Base-by-base conservation (phyloP, 2,329 filamentous ascomycete species). In the Dryadomyces quercivorus region DNA sequence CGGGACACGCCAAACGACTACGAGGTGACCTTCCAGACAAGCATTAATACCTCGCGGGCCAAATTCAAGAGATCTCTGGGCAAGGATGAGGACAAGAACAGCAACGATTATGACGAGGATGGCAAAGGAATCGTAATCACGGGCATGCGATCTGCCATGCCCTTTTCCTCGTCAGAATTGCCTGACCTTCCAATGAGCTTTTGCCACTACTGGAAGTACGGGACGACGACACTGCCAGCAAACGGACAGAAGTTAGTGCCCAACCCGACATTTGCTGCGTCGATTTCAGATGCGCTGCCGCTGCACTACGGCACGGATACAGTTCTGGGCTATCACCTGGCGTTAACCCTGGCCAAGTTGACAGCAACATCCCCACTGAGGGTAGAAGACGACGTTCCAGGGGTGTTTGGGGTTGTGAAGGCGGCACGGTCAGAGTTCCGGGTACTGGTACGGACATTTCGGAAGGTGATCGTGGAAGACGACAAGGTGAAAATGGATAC, bases 281-380 rank as follows among this genome's bases (percentile, higher is more conserved):
- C 67, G 0, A 55, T 72, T 3, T 69, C 67, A 0, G 57, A 63
- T 3, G 57, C 63, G n/a, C 65, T 66, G 1, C 57, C 66, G 2
- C 64, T 82, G 31, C 72, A 77, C 56, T 74, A 75, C 60, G 69
- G 66, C 5, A 70, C 70, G 4, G 69, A 82, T 56, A 80, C 81
- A 0, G 57, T 81, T 0, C 60, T 75, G 6, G 74, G 78, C 1
- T 84, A 77, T 55, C 80, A 84, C 63, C 68, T 83, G n/a, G 75
- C 76, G 2, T 65, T 70, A 1, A 75, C 72, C 2, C 71, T 69
- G 56, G 67, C 69, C 2, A 61, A 67, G 0, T 64, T 76, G 1
- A 59, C 65, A 0, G 61, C 69, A 4, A 52, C 58, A 0, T 76
- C 73, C 1, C 71, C 74, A 0, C 62, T 76, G 22, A 63, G 63